A percentile compares a stretch with the other conserved stretches of the same genome.
Conservation (phyloP, 108 stramenopile species). For the Licmophora abbreviata region DNA sequence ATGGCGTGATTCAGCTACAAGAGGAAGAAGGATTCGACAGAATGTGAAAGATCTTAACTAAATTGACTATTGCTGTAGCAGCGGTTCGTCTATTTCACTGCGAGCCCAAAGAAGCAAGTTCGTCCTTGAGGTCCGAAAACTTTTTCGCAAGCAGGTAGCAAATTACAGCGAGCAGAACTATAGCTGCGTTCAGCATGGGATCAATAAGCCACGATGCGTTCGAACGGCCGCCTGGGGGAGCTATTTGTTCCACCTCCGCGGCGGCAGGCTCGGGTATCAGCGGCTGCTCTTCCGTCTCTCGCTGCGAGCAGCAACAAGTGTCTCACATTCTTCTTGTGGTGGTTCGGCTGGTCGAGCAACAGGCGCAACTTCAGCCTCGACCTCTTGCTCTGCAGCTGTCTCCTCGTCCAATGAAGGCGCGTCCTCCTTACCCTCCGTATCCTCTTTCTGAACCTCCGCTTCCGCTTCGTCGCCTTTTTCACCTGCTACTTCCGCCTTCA, state of each 20-base stretch:
- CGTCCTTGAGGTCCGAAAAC: constrained; percentile 15
- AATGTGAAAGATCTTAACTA: too few relatives aligned
- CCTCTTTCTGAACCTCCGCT: neutral
- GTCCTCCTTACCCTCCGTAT: neutral
- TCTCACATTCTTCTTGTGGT: neutral
- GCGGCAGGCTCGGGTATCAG: neutral
- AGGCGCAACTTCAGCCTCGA: constrained; percentile 1
- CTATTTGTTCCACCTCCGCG: constrained; percentile 2
- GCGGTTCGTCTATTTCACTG: too few relatives aligned
- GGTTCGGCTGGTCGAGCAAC: neutral
- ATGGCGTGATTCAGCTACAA: constrained; percentile 60
- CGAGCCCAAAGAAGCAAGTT: too few relatives aligned
- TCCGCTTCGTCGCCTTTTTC: constrained; percentile 14
- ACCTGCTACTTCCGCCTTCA: constrained; percentile 11
- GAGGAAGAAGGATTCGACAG: constrained; percentile 78
- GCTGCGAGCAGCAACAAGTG: neutral
- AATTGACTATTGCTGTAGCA: too few relatives aligned
- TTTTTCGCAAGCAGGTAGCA: constrained; percentile 33
- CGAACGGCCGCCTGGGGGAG: neutral
- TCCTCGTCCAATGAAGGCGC: neutral
- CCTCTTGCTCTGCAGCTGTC: neutral
- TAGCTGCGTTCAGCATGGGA: constrained; percentile 29
- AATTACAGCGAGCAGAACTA: constrained; percentile 25
- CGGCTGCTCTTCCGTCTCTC: neutral
- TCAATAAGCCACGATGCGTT: constrained; percentile 25